phyloP scores from a whole-genome alignment of 106 monocot genomes.

The Allium sativum region DNA sequence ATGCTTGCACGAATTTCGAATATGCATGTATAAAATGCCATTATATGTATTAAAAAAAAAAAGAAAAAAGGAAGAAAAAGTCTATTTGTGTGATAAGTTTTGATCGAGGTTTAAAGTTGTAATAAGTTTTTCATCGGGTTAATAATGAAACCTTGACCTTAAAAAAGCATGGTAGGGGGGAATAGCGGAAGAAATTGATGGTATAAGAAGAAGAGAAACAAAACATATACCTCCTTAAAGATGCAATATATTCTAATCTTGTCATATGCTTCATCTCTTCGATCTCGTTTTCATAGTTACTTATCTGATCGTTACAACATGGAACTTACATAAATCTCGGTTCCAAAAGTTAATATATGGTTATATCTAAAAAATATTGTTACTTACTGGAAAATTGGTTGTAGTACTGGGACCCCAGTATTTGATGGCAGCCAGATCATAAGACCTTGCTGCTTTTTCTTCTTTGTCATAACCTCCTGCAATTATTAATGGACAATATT shows the following conservation, averaged over 20 bases:
- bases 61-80: too few relatives aligned
- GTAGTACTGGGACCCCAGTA: constrained; percentile 94
- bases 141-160: too few relatives aligned
- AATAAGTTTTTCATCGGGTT: too few relatives aligned
- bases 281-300: constrained; percentile 60
- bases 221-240: constrained; percentile 42
- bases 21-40: too few relatives aligned
- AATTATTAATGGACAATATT: too few relatives aligned
- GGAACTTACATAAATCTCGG: neutral
- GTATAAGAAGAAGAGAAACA: neutral
- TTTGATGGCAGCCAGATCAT: constrained; percentile 94
- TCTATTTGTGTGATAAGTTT: too few relatives aligned
- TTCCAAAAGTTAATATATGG: neutral
- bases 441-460: constrained; percentile 88
- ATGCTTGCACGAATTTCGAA: too few relatives aligned
- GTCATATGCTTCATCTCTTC: constrained; percentile 77
- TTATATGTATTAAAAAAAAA: too few relatives aligned
- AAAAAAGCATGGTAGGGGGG: too few relatives aligned
- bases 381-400: constrained; percentile 77
- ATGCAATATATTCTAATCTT: constrained; percentile 67
- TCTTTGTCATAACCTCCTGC: constrained; percentile 75
- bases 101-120: too few relatives aligned
- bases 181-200: neutral
- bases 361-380: neutral
- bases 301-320: constrained; percentile 21